Conservation (phyloP, 2,329 filamentous ascomycete species). For the Fusarium drepaniforme region DNA sequence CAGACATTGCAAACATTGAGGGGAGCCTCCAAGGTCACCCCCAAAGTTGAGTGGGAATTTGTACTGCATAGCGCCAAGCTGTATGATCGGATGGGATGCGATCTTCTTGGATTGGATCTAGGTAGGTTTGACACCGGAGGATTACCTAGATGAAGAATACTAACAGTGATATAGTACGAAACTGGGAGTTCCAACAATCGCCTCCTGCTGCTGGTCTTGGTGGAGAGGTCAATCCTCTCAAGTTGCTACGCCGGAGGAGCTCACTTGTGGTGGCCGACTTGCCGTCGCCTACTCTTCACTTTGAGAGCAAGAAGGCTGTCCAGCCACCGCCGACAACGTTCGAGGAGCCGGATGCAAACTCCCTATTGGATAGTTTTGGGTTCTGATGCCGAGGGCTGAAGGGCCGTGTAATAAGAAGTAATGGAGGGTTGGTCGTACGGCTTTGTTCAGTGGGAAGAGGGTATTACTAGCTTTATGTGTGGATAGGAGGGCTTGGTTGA, state of each 20-base stretch:
- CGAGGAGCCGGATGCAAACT: slow-evolving; percentile 91
- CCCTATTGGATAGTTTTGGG: slow-evolving; percentile 92
- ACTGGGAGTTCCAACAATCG: slow-evolving; percentile 81
- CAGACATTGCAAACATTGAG: slow-evolving; percentile 85
- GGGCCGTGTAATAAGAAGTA: neutral
- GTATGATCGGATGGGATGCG: slow-evolving; percentile 94
- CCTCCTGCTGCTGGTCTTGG: slow-evolving; percentile 53
- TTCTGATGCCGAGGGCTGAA: slow-evolving; percentile 66
- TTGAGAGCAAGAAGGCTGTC: slow-evolving; percentile 53
- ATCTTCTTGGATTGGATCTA: slow-evolving; percentile 87
- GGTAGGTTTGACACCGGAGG: slow-evolving; percentile 60
- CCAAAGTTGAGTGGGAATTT: slow-evolving; percentile 88
- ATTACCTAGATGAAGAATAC: neutral
- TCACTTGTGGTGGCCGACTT: slow-evolving; percentile 85
- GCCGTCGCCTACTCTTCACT: slow-evolving; percentile 58
- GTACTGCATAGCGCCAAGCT: slow-evolving; percentile 86
- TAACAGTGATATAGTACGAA: slow-evolving; percentile 67
- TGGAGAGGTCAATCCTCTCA: slow-evolving; percentile 72
- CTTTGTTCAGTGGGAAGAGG: neutral
- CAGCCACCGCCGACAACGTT: slow-evolving; percentile 82
- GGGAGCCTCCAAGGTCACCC: slow-evolving; percentile 85
- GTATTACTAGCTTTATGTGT: neutral
- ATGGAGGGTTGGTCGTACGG: neutral
- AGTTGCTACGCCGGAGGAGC: slow-evolving; percentile 77
- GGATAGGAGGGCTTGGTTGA: neutral